A percentile compares a stretch with the other conserved stretches of the same genome.
Conservation (phyloP, 768 basidiomycete genomes). For the Trichaptum fuscoviolaceum region DNA sequence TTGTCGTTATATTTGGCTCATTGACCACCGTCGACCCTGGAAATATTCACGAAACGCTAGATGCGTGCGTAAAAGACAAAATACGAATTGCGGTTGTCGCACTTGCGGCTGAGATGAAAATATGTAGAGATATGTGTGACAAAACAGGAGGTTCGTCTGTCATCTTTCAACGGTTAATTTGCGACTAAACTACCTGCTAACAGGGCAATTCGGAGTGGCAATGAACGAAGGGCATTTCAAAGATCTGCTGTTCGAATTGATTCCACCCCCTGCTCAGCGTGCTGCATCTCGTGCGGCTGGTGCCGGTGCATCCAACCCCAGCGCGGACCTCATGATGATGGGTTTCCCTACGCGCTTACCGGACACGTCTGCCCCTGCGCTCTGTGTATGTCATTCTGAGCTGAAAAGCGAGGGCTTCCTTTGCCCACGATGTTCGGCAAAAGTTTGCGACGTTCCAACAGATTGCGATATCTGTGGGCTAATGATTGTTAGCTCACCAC, state of each 20-base stretch:
- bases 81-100: conserved; percentile 92
- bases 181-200: conserved; percentile 11
- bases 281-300: conserved; percentile 43
- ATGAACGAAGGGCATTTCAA: conserved; percentile 97
- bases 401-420: conserved; percentile 91
- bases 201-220: conserved; percentile 91
- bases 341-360: conserved; percentile 94
- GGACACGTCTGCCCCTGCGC: conserved; percentile 70
- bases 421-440: conserved; percentile 88
- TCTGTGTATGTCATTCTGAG: conserved; percentile 93
- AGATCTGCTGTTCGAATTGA: conserved; percentile 90
- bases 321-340: conserved; percentile 97
- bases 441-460: conserved; percentile 96
- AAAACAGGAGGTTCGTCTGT: conserved; percentile 79
- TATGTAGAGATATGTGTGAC: conserved; percentile 87
- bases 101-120: conserved; percentile 96
- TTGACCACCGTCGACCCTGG: conserved; percentile 96
- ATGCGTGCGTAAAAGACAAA: conserved; percentile 73
- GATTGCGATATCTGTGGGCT: conserved; percentile 96
- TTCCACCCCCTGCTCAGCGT: conserved; percentile 88
- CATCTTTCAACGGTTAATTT: neutral
- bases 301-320: conserved; percentile 46
- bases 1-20: conserved; percentile 90
- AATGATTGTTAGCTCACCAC: conserved; percentile 97
- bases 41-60: conserved; percentile 92